Evolutionary conservation across 257 asterid species (phyloP), one percentile per base, ranked within the genome.

Genomic region (Forsythia viridissima): DNA sequence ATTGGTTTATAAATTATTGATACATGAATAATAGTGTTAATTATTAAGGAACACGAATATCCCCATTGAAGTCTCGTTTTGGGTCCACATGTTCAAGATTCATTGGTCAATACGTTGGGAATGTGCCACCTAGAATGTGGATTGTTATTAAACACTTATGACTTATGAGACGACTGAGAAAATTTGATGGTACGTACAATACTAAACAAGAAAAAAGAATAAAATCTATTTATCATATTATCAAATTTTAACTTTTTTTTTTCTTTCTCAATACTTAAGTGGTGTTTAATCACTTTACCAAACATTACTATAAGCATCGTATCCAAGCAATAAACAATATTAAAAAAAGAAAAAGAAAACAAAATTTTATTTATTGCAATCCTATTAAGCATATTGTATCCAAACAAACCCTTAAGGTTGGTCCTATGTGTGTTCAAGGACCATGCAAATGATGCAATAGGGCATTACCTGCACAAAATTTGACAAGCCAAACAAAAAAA

Each of bases 11-110:
- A 16, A 57, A 57, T 6, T 16, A n/a, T 57, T 1, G 66, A 57
- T 6, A 8, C 1, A 0, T 20, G 11, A 57, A 57, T 57, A 18
- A 57, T n/a, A 30, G 30, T n/a, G 30, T 57, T 15, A 18, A 57
- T n/a, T 57, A 10, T 57, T 57, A 57, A 57, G 66, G 34, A 57
- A 57, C 66, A 57, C 18, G 11, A 6, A n/a, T 57, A 57, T 57
- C 66, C 66, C 11, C 66, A 57, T 57, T 57, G 66, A 57, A 57
- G 66, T 10, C 66, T n/a, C 66, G 16, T n/a, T 18, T 16, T 24
- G 65, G 66, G 66, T 57, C 66, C 66, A 57, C 66, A 57, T 57
- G 66, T 57, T 57, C 66, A 57, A 57, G 30, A 57, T n/a, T n/a
- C 34, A 57, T 2, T 57, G 66, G 11, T n/a, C 30, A 1, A 16